Percentiles rank a stretch among this genome's conserved stretches.
Conservation (phyloP, 768 basidiomycete species). For the Brasilioporus rufonigricans region DNA sequence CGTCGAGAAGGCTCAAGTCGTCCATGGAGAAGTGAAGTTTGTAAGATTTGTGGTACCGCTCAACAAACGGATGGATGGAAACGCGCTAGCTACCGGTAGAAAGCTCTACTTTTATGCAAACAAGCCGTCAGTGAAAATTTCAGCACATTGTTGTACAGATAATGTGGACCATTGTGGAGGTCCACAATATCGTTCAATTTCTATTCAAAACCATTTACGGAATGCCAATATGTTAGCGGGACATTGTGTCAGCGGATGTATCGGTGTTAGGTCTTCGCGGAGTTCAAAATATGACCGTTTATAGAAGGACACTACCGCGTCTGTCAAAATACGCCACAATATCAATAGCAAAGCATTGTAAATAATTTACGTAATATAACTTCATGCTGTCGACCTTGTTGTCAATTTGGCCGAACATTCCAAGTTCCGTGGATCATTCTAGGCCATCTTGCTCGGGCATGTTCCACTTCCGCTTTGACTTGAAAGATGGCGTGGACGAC, state of each 20-base stretch:
- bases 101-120: neutral
- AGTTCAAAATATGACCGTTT: too few relatives aligned
- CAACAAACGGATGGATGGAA: neutral
- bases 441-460: conserved; percentile 15
- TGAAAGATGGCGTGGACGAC: conserved; percentile 45
- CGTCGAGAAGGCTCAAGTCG: neutral
- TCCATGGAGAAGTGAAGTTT: conserved; percentile 6
- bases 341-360: neutral
- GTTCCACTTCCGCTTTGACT: conserved; percentile 54
- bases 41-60: neutral
- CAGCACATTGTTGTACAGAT: neutral
- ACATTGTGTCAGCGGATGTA: neutral
- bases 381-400: neutral
- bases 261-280: too few relatives aligned
- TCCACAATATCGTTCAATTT: neutral
- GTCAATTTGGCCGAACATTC: neutral
- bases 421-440: neutral
- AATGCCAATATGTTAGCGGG: neutral
- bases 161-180: neutral
- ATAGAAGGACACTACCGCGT: too few relatives aligned
- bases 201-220: conserved; percentile 8
- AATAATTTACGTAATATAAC: neutral
- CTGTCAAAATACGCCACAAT: neutral
- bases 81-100: neutral
- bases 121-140: neutral